Evolutionary conservation across 2,329 filamentous ascomycete species (phyloP).

Genomic region (Aspergillus sp.): DNA sequence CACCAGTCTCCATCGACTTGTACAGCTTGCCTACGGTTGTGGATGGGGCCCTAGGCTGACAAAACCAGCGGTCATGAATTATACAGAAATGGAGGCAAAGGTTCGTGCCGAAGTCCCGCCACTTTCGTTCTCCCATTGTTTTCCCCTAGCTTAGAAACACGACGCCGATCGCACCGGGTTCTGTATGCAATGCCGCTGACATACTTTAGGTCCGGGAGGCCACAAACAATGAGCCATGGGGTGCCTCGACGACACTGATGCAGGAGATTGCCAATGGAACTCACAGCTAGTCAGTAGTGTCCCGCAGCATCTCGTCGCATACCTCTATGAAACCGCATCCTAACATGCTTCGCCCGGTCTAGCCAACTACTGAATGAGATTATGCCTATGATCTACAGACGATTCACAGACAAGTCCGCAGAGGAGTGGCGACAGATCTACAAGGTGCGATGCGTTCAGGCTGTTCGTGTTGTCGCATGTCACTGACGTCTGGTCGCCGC

Average conservation of each 20-base stretch:
- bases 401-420: conserved; percentile 96
- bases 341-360: conserved; percentile 16
- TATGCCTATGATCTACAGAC: conserved; percentile 99
- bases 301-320: conserved; percentile 7
- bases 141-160: neutral
- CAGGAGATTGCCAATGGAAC: conserved; percentile 98
- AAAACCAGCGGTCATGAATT: conserved; percentile 86
- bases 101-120: conserved; percentile 33
- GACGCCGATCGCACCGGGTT: neutral
- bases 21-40: neutral
- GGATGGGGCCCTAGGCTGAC: conserved; percentile 12
- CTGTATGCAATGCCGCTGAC: conserved; percentile 16
- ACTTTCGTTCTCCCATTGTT: conserved; percentile 4
- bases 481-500: neutral
- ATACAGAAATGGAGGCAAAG: conserved; percentile 86
- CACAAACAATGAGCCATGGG: conserved; percentile 99
- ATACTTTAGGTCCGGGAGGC: conserved; percentile 79
- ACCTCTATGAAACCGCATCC: conserved; percentile 3
- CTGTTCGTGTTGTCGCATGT: neutral
- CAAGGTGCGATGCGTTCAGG: conserved; percentile 60
- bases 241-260: conserved; percentile 79
- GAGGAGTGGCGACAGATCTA: conserved; percentile 99
- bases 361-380: conserved; percentile 98
- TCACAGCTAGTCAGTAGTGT: conserved; percentile 82
- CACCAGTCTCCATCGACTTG: neutral